These are phyloP conservation scores for Pseudocercospora crystallina DNA, from an alignment of 2,329 filamentous ascomycete genomes.

Conservation along the genomic window DNA sequence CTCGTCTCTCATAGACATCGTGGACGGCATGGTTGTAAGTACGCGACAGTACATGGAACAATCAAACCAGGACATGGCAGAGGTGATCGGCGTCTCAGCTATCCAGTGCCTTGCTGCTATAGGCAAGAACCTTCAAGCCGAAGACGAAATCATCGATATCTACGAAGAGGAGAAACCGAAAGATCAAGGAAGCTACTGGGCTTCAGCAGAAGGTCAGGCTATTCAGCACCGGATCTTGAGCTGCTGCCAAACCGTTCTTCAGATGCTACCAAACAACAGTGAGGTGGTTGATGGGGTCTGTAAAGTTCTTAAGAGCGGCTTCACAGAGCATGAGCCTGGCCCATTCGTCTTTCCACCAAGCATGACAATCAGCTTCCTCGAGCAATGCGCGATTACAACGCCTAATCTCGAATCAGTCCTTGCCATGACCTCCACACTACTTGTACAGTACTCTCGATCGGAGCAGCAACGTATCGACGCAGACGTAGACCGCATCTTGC, in stretches of 20 bases:
- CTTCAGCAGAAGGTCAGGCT: constrained; percentile 46
- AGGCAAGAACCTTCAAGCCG: constrained; percentile 69
- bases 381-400: constrained; percentile 55
- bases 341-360: constrained; percentile 73
- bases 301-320: constrained; percentile 69
- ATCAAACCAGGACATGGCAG: constrained; percentile 42
- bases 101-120: constrained; percentile 69
- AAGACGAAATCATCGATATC: constrained; percentile 67
- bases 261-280: constrained; percentile 58
- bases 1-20: constrained; percentile 59
- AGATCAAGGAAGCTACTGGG: constrained; percentile 49
- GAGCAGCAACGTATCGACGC: constrained; percentile 44
- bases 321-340: constrained; percentile 70
- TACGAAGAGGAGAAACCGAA: constrained; percentile 50
- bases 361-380: constrained; percentile 63
- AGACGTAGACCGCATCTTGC: constrained; percentile 55
- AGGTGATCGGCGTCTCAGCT: constrained; percentile 51
- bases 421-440: constrained; percentile 69
- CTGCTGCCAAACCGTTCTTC: constrained; percentile 51
- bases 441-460: constrained; percentile 43
- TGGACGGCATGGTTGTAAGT: constrained; percentile 61
- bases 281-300: constrained; percentile 74
- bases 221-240: constrained; percentile 53
- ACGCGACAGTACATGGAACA: constrained; percentile 33
- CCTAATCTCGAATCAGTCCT: constrained; percentile 69